Conservation (phyloP, 2,329 filamentous ascomycete species). For the Neopestalotiopsis sp. region DNA sequence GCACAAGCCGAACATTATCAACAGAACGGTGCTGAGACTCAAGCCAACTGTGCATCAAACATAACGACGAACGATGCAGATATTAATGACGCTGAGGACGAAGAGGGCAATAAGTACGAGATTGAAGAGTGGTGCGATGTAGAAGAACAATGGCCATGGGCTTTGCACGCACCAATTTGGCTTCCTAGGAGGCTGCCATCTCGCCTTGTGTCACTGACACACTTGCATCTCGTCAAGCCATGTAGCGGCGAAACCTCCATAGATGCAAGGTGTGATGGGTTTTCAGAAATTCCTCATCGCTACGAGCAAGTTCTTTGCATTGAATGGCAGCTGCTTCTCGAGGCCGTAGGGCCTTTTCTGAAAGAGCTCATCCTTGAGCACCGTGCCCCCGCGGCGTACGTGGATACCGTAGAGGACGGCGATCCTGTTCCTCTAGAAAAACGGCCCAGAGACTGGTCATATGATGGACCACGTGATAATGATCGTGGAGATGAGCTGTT, state of each 20-base stretch:
- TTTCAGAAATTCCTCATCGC: not conserved
- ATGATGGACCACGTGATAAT: too few species aligned
- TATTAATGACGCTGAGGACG: not conserved
- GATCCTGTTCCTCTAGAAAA: not conserved
- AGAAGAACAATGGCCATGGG: not conserved
- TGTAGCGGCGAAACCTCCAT: not conserved
- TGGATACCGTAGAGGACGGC: not conserved
- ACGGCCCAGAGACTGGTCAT: too few species aligned
- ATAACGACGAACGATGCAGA: not conserved
- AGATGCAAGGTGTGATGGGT: not conserved
- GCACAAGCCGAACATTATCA: constrained; percentile 2
- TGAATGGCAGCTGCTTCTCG: constrained; percentile 13
- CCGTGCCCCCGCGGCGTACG: not conserved
- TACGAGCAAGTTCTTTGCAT: constrained; percentile 12
- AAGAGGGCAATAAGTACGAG: not conserved
- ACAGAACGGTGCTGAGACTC: not conserved
- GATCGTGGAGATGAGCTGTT: constrained; percentile 17
- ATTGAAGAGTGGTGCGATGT: too few species aligned
- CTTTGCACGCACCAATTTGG: constrained; percentile 10
- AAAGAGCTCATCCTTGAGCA: constrained; percentile 19
- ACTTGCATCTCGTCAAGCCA: constrained; percentile 18
- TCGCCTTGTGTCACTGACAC: constrained; percentile 7
- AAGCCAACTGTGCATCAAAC: not conserved
- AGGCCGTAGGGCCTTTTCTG: not conserved
- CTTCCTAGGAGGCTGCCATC: constrained; percentile 5